Evolutionary conservation across 176 grass and related monocot species (phyloP).

Genomic region (Zoysia pacifica): DNA sequence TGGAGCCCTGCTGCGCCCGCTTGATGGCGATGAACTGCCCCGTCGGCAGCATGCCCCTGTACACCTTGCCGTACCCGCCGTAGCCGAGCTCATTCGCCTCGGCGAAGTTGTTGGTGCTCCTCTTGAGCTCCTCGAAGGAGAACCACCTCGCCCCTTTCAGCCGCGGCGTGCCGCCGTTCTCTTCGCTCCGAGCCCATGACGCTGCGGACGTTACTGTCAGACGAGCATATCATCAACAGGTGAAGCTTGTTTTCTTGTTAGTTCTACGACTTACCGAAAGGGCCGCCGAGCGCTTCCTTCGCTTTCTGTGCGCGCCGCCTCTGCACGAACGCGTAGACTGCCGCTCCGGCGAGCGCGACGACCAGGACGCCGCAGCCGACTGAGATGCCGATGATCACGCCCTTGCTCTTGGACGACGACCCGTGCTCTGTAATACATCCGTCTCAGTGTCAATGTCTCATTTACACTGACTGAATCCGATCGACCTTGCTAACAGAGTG

Average conservation of each 20-base stretch:
- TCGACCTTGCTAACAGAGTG: not conserved
- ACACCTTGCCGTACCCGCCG: conserved; percentile 94
- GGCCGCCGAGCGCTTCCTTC: conserved; percentile 68
- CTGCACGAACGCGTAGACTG: conserved; percentile 67
- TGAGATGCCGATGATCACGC: conserved; percentile 73
- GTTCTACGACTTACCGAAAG: conserved; percentile 57
- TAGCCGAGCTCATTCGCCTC: conserved; percentile 78
- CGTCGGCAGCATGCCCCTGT: conserved; percentile 69
- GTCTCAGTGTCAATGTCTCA: not conserved
- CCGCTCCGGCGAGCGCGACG: conserved; percentile 61
- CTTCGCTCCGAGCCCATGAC: conserved; percentile 68
- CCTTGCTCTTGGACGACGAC: conserved; percentile 54
- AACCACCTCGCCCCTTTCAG: conserved; percentile 95
- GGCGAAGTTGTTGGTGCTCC: conserved; percentile 79
- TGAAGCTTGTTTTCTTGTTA: not conserved
- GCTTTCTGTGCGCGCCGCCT: conserved; percentile 66
- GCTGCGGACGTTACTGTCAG: conserved; percentile 35
- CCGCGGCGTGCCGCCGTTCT: conserved; percentile 65
- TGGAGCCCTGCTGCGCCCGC: conserved; percentile 77
- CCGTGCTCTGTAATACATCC: conserved; percentile 21
- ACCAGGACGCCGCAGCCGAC: conserved; percentile 68
- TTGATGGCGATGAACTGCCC: conserved; percentile 89
- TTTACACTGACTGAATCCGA: not conserved
- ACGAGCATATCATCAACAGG: not conserved
- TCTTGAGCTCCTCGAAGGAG: conserved; percentile 78